Evolutionary conservation across 2,329 filamentous ascomycete genomes (phyloP).

Genomic region (Cytospora mali): DNA sequence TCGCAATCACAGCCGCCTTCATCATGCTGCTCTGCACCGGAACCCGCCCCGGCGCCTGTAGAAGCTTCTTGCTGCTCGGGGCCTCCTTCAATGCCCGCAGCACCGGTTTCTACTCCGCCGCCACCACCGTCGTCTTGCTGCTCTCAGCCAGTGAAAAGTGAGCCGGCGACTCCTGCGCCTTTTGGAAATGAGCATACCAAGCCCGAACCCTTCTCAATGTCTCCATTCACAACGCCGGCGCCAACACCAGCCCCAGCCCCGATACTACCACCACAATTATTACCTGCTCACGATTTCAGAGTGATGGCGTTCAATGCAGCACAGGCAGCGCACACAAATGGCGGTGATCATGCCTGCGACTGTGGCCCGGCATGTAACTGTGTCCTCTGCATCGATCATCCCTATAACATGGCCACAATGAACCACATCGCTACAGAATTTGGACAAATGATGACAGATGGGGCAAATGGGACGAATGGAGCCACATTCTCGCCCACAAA

Average conservation of each 20-base stretch:
- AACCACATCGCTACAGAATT: slow-evolving; percentile 34
- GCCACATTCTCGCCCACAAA: slow-evolving; percentile 3
- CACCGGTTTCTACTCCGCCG: slow-evolving; percentile 2
- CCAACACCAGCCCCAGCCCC: slow-evolving; percentile 1
- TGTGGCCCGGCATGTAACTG: slow-evolving; percentile 70
- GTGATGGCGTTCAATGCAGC: slow-evolving; percentile 42
- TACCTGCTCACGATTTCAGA: slow-evolving; percentile 40
- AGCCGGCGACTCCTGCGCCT: slow-evolving; percentile 14
- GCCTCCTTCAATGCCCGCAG: background rate
- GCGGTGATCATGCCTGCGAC: slow-evolving; percentile 51
- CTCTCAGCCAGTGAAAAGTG: slow-evolving; percentile 49
- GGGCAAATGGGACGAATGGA: slow-evolving; percentile 20
- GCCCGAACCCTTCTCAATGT: slow-evolving; percentile 31
- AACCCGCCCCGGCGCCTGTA: background rate
- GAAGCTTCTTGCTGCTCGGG: slow-evolving; percentile 22
- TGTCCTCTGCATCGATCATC: slow-evolving; percentile 68
- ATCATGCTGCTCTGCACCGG: slow-evolving; percentile 34
- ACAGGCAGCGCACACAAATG: background rate
- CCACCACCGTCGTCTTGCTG: slow-evolving; percentile 34
- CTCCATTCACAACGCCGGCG: slow-evolving; percentile 22
- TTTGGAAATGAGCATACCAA: slow-evolving; percentile 26
- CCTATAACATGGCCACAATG: slow-evolving; percentile 66
- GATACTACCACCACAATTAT: slow-evolving; percentile 39
- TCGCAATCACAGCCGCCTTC: slow-evolving; percentile 36
- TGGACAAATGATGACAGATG: slow-evolving; percentile 38